Base-by-base conservation (phyloP, 768 basidiomycete genomes). In the Amanita jacksonii region DNA sequence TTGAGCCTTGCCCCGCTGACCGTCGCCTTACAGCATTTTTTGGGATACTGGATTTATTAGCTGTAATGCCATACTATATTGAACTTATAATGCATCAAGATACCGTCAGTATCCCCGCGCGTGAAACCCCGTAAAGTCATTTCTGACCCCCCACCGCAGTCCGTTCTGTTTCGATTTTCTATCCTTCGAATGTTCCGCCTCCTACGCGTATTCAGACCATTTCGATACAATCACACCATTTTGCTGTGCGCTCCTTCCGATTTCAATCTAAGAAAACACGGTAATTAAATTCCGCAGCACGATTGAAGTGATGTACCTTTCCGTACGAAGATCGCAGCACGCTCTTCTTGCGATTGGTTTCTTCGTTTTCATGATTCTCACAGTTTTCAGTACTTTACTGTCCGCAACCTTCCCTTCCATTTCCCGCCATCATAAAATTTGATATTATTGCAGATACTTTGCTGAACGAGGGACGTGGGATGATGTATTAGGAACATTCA, bases 381-480 rank as follows among this genome's bases (percentile, higher is more conserved):
- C 88, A 1, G 78, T 93, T 5, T 93, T 90, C 59, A 89, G 88
- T 49, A 93, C 90, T 0, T 67, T 92, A 10, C 56, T 93, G 79
- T 85, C 34, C 20, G 25, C 12, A 31, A 38, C 43, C 18, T 16
- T 47, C 1, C 13, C 10, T 2, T 5, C 19, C 41, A 10, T 20
- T 38, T 25, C 25, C 15, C 33, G 28, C 22, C 24, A 25, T 18
- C 8, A 9, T 28, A 8, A 37, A 38, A 5, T 28, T 28, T 6
- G 7, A 12, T 35, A 19, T 0, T 6, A 4, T 5, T 7, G 1
- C 13, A 85, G 85, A 49, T 93, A 92, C 56, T 94, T 94, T 54
- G 81, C 82, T 1, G 91, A 96, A 62, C 70, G 91, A 15, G 91
- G 91, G 1, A 81, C 81, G 1, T 96, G 91, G 91, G 90, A 93